Conservation (phyloP, 176 grass and related monocot species). For the Aegilops longissima region DNA sequence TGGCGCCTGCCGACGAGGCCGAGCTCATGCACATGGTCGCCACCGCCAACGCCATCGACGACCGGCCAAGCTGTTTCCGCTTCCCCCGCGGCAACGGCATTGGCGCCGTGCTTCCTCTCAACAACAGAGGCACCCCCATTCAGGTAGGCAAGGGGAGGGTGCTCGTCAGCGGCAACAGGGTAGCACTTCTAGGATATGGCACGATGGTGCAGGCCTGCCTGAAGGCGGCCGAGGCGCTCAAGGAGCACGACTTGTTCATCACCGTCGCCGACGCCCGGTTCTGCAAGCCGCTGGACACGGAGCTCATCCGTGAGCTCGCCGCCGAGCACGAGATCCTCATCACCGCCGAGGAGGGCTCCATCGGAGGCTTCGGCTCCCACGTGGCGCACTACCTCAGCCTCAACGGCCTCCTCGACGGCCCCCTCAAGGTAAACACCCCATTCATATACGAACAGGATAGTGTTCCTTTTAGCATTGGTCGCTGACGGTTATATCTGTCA, state of each 20-base stretch:
- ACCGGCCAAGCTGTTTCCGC: slow-evolving; percentile 80
- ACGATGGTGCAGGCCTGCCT: slow-evolving; percentile 81
- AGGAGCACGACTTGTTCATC: slow-evolving; percentile 55
- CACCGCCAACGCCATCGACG: slow-evolving; percentile 78
- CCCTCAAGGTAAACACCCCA: slow-evolving; percentile 56
- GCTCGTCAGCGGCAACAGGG: slow-evolving; percentile 58
- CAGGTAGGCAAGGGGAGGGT: slow-evolving; percentile 78
- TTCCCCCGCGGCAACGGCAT: slow-evolving; percentile 88
- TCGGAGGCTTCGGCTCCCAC: slow-evolving; percentile 88
- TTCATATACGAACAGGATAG: background rate
- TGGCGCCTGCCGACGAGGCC: slow-evolving; percentile 86
- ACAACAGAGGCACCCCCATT: slow-evolving; percentile 47
- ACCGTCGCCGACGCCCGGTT: slow-evolving; percentile 81
- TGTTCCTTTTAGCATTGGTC: too few species aligned
- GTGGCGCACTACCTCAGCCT: slow-evolving; percentile 79
- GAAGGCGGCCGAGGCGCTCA: slow-evolving; percentile 60
- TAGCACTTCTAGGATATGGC: slow-evolving; percentile 84
- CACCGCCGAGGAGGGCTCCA: slow-evolving; percentile 81
- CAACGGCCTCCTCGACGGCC: slow-evolving; percentile 74
- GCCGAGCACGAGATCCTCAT: slow-evolving; percentile 82
- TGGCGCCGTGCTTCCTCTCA: slow-evolving; percentile 49
- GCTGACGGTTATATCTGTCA: background rate
- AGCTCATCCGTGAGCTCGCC: slow-evolving; percentile 56
- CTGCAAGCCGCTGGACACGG: slow-evolving; percentile 86
- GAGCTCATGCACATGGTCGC: slow-evolving; percentile 98